A percentile compares a stretch with the other conserved stretches of the same genome.
Conservation (phyloP, 169 alveolate species). For the Cryptosporidium ubiquitum region DNA sequence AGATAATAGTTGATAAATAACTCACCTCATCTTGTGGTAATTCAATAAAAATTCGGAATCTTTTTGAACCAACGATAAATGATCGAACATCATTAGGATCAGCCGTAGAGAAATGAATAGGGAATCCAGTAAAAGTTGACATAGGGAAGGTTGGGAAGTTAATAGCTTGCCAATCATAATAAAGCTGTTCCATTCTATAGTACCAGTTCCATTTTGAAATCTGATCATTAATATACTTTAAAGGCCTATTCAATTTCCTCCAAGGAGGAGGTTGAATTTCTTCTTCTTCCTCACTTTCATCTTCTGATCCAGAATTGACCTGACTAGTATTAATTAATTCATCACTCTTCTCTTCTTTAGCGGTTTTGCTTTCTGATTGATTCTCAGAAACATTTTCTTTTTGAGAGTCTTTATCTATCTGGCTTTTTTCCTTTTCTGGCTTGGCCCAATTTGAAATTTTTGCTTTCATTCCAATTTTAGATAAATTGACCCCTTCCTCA, state of each 20-base stretch:
- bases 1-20: background rate
- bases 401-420: constrained; percentile 30
- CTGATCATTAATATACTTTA: constrained; percentile 79
- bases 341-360: background rate
- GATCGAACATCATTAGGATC: constrained; percentile 84
- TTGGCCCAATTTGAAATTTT: constrained; percentile 42
- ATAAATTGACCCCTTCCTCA: constrained; percentile 72
- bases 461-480: constrained; percentile 66
- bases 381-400: background rate
- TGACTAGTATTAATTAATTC: constrained; percentile 17
- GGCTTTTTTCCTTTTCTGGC: constrained; percentile 7
- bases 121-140: constrained; percentile 88
- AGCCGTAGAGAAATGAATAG: constrained; percentile 86
- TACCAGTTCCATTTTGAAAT: constrained; percentile 87
- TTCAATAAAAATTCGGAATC: constrained; percentile 83
- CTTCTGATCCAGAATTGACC: constrained; percentile 3
- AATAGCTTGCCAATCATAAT: constrained; percentile 84
- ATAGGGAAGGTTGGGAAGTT: constrained; percentile 85
- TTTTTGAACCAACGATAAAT: constrained; percentile 79
- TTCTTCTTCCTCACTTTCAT: constrained; percentile 72
- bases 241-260: constrained; percentile 80
- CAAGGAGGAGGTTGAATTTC: constrained; percentile 77
- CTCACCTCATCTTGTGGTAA: constrained; percentile 83
- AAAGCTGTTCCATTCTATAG: constrained; percentile 84
- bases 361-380: background rate